Evolutionary conservation across 257 asterid species (phyloP).

Genomic region (Capsicum rhomboideum): DNA sequence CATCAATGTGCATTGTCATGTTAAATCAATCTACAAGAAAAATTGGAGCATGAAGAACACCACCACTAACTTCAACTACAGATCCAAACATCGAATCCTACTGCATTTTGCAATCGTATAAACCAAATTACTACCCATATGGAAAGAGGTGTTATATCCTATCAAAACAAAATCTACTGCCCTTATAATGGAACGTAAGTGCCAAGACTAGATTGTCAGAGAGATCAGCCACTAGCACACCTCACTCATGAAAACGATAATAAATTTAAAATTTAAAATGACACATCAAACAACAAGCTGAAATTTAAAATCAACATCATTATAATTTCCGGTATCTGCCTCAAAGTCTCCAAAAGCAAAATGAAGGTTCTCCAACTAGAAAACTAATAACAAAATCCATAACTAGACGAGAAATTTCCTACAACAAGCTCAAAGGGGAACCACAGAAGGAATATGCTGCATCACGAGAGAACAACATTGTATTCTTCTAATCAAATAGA

Average conservation of each 20-base stretch:
- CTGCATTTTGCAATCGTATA: not conserved
- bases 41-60: slow-evolving; percentile 47
- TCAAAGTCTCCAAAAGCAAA: not conserved
- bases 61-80: slow-evolving; percentile 49
- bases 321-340: not conserved
- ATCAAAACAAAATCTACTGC: no score
- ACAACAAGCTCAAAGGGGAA: not conserved
- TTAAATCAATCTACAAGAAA: slow-evolving; percentile 43
- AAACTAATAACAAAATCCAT: not conserved
- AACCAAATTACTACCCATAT: no score
- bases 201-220: not conserved
- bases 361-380: not conserved
- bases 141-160: no score
- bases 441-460: not conserved
- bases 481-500: not conserved
- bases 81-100: slow-evolving; percentile 20
- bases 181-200: no score
- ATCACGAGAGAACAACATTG: not conserved
- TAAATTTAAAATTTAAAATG: not conserved
- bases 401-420: not conserved
- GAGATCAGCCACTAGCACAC: not conserved
- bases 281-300: not conserved
- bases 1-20: slow-evolving; percentile 64
- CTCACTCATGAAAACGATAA: not conserved
- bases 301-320: not conserved